A percentile compares a stretch with the other conserved stretches of the same genome.
Evolutionary conservation across 2,329 filamentous ascomycete genomes (phyloP).

Genomic region (Apiospora arundinis): DNA sequence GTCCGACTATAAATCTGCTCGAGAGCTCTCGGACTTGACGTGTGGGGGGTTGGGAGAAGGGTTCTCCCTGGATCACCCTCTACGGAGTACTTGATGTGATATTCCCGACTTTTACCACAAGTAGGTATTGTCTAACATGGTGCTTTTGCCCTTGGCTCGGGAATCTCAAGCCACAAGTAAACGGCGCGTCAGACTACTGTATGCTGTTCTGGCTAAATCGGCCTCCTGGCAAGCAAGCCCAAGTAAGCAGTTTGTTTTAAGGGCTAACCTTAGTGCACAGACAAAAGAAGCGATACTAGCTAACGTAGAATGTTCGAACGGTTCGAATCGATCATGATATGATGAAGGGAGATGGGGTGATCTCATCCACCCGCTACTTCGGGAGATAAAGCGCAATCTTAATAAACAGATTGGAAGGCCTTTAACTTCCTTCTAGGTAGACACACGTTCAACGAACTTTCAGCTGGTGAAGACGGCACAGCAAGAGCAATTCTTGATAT

Average conservation of each 20-base stretch:
- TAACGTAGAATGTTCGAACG: slow-evolving; percentile 5
- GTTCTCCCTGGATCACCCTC: background rate
- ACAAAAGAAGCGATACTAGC: background rate
- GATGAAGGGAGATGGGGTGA: background rate
- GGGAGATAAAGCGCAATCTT: background rate
- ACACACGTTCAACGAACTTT: too few relatives aligned
- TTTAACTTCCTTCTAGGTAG: background rate
- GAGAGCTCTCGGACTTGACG: background rate
- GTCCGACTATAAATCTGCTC: background rate
- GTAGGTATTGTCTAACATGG: background rate
- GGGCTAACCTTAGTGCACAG: background rate
- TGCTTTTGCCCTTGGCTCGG: background rate
- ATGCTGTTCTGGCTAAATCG: background rate
- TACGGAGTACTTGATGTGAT: background rate
- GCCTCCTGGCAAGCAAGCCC: background rate
- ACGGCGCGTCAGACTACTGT: slow-evolving; percentile 14
- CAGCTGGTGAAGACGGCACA: background rate
- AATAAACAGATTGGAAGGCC: background rate
- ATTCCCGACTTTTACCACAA: background rate
- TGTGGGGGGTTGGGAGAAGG: background rate
- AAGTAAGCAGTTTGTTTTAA: background rate
- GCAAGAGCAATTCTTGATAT: background rate
- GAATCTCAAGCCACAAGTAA: slow-evolving; percentile 15
- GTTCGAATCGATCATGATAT: background rate
- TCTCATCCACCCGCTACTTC: slow-evolving; percentile 1